Evolutionary conservation across 768 basidiomycete genomes (phyloP), one percentile per base, ranked within the genome.

Genomic region (Mycena capillaripes): DNA sequence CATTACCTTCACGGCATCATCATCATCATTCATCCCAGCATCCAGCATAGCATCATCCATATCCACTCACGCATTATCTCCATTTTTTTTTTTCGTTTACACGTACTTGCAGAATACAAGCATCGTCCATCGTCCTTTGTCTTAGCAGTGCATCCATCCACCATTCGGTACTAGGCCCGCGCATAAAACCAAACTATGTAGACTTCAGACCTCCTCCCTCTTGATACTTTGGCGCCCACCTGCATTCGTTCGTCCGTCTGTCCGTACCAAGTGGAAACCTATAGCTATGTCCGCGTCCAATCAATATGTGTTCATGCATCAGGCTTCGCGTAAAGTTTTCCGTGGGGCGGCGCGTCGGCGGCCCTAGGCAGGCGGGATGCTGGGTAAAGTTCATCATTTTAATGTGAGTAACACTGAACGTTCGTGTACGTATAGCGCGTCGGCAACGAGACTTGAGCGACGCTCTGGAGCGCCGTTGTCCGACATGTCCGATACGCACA

Each of bases 121-220:
- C 46, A 62, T 46, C 48, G 21, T 52, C 30, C 59, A 29, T 61
- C 3, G 30, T 62, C 42, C 27, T 60, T 60, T 60, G 59, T 44
- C 32, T 42, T 58, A 36, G 59, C 59, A 60, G 59, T 46, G 59
- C 59, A 62, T 62, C 23, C 60, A 62, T 59, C n/a, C 60, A n/a
- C n/a, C n/a, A n/a, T n/a, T n/a, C n/a, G 60, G 59, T 60, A 60
- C 59, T 60, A 60, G 34, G 36, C 57, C 57, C 40, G 42, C 59
- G 40, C 27, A 60, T 19, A 42, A 42, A 34, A 42, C 38, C 40
- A 60, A 23, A 60, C 59, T 60, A 59, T 59, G 58, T 59, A 59
- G 38, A 59, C 25, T 29, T 30, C 21, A 11, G 32, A 58, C n/a
- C 56, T 12, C 34, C 34, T 36, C 34, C 27, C 59, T 60, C 42